These are phyloP conservation scores for Deuterostichococcus epilithicus DNA, from an alignment of 139 green algal genomes.

Conservation along the genomic window DNA sequence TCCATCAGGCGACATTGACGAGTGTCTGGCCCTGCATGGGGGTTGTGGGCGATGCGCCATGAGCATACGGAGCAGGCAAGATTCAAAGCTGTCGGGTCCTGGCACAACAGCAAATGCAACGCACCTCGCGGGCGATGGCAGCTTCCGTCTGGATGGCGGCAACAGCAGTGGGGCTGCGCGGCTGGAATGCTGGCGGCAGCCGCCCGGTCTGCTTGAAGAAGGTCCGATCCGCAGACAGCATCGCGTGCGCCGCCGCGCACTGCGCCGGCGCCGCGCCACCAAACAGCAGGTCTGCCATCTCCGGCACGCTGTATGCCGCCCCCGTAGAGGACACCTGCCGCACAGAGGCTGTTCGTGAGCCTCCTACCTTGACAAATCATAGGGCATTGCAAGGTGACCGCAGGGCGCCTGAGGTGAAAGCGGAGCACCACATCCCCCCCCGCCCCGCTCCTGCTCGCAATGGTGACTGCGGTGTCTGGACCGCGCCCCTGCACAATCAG, in stretches of 20 bases:
- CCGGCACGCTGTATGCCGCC: constrained; percentile 12
- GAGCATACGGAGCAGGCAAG: too few species aligned
- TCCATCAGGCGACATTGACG: too few species aligned
- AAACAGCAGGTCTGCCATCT: constrained; percentile 41
- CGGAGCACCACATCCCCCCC: neutral
- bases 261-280: neutral
- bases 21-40: too few species aligned
- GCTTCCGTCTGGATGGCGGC: constrained; percentile 8
- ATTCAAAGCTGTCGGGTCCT: too few species aligned
- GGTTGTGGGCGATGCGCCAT: too few species aligned
- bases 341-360: neutral
- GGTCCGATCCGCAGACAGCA: constrained; percentile 51
- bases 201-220: constrained; percentile 63
- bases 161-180: constrained; percentile 24
- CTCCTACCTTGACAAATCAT: neutral
- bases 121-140: constrained; percentile 9
- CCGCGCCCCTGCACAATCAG: neutral
- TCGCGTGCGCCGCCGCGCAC: constrained; percentile 44
- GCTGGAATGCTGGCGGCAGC: constrained; percentile 24
- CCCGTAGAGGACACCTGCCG: constrained; percentile 6
- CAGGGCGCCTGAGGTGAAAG: too few species aligned
- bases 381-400: neutral
- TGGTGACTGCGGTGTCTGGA: neutral
- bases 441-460: neutral
- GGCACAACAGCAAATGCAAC: neutral